Evolutionary conservation across 1,139 yeast genomes (phyloP), one percentile per base, ranked within the genome.

Genomic region (Torulaspora globosa): DNA sequence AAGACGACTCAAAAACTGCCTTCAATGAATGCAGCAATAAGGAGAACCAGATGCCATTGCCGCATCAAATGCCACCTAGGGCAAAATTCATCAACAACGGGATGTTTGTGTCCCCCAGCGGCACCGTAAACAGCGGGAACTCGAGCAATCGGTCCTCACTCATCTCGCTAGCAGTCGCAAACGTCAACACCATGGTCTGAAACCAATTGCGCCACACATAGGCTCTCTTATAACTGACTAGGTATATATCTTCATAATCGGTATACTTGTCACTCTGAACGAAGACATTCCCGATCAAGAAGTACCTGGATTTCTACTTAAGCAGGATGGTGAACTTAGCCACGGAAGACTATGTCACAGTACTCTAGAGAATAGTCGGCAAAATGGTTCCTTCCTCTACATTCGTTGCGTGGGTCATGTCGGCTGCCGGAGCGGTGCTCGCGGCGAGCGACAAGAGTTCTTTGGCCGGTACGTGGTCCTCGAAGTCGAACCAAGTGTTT

Each of bases 401-500:
- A 12, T 29, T 44, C 16, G 38, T 44, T 40, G 39, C 32, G 10
- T 27, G 32, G 16, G 16, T 41, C 10, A 26, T 28, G 14, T n/a
- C 41, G 15, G 36, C 23, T 15, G 38, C 35, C 4, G 33, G 41
- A 15, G n/a, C 32, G n/a, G 28, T 41, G 16, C 23, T 39, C 12
- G 50, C 44, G 14, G 59, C 53, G 12, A 53, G 49, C 28, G 59
- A 53, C 21, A 52, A 52, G 6, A 44, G 50, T 10, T 49, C 69
- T 46, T 66, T 82, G 43, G 81, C 70, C 39, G 98, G 98, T n/a
- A 92, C 98, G 0, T 92, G 98, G 98, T 68, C 90, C 1, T 84
- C 97, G 14, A 92, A 92, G 66, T 83, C 97, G 16, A 87, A 86
- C 65, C 81, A 95, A 6, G 98, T 94, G 8, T 84, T 92, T 70